Base-by-base conservation (phyloP, 371 early-diverging fungal genomes). In the Globomyces sp. region DNA sequence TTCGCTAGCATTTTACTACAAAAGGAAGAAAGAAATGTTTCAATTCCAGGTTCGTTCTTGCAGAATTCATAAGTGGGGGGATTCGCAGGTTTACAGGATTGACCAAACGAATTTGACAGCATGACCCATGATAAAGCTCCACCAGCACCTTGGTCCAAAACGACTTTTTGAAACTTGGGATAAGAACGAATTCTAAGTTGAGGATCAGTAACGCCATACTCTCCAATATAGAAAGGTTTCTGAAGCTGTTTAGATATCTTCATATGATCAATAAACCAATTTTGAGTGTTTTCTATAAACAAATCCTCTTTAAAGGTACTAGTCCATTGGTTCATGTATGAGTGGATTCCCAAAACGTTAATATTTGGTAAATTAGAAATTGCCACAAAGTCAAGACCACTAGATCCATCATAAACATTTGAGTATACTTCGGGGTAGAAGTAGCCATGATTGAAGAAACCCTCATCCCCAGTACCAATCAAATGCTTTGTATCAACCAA, bases 401-500 rank as follows among this genome's bases (percentile, higher is more conserved):
- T 58, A 9, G 52, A 46, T 46, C 64, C 64, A 39, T 67, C 57
- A 47, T 67, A 70, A 45, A 62, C 41, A 44, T 71, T 65, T n/a
- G 58, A 37, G 37, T 62, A 47, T 3, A 41, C 60, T 1, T 39
- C 36, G 2, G 60, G 45, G 44, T 60, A 60, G 34, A 37, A 37
- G 2, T 60, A 8, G 44, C 39, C 9, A 36, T 49, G 46, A 57
- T 58, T 63, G 57, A 52, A 51, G 70, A 70, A 74, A 42, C 75
- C 75, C 63, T 74, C 75, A 46, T 70, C 73, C 4, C 75, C 75
- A 41, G 64, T 36, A n/a, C 71, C 65, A 13, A 75, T 63, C 24
- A 74, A 46, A 55, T 74, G 75, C 42, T 74, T 74, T 8, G 24
- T 2, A 42, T 76, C 75, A 49, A 76, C 13, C 13, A 53, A 48